Evolutionary conservation across 495 filamentous ascomycete genomes (phyloP).

Genomic region (Penicillium roqueforti): DNA sequence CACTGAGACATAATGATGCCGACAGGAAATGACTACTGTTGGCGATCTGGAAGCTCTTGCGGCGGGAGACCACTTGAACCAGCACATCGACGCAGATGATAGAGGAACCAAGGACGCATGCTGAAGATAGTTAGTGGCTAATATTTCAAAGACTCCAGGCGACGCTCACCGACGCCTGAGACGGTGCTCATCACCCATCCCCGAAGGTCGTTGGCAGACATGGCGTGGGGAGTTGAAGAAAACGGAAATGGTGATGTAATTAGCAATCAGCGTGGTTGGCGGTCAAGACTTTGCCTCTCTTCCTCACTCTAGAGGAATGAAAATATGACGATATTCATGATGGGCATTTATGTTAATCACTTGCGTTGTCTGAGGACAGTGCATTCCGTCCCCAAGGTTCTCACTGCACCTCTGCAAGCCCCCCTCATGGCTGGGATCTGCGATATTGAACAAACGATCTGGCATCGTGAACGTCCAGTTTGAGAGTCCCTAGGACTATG

Average conservation of each 20-base stretch:
- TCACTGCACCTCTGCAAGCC: neutral
- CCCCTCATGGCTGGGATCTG: neutral
- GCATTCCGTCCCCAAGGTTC: conserved; percentile 19
- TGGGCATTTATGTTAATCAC: neutral
- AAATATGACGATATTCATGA: neutral
- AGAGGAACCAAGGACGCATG: conserved; percentile 73
- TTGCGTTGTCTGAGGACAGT: neutral
- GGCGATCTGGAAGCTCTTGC: conserved; percentile 78
- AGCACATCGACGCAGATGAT: conserved; percentile 85
- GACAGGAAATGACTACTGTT: conserved; percentile 86
- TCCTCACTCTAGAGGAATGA: neutral
- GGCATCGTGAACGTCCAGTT: neutral
- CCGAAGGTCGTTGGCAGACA: conserved; percentile 70
- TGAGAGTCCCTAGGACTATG: neutral
- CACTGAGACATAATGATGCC: conserved; percentile 83
- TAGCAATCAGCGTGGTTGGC: conserved; percentile 7
- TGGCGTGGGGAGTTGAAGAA: conserved; percentile 23
- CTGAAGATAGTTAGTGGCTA: conserved; percentile 35
- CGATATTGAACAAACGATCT: neutral
- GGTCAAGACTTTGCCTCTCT: conserved; percentile 11
- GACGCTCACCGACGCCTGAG: conserved; percentile 68
- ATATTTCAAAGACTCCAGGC: neutral
- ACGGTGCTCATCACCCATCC: conserved; percentile 90
- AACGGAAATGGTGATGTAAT: conserved; percentile 19
- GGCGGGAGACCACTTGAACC: conserved; percentile 63